Evolutionary conservation across 345 rosid genomes (phyloP), one percentile per base, ranked within the genome.

Genomic region (Gossypium longicalyx): DNA sequence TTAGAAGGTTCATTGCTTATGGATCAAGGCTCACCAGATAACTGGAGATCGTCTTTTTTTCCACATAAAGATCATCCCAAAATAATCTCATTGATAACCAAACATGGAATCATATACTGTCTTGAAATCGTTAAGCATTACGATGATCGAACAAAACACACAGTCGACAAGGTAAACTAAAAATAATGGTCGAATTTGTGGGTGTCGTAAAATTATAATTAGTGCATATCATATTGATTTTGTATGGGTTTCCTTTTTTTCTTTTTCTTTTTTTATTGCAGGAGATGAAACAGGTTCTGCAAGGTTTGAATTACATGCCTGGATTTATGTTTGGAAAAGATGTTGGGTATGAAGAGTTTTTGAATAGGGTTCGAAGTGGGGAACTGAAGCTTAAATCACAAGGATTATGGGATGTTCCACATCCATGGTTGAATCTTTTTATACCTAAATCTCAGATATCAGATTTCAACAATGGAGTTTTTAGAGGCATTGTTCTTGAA

Each of bases 341-440:
- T 61, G 88, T 82, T 44, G 57, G 78, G 23, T 83, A 87, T 29
- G 77, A 70, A 25, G 90, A 91, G 4, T 94, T 91, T 76, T 84
- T 94, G 77, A 78, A 93, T 77, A 87, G 98, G 80, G 98, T 93
- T 22, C 87, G 91, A 72, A 78, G 79, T 38, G 95, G 86, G 77
- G 96, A 94, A 80, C 71, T 78, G n/a, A 80, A 87, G 48, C 97
- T 94, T 34, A 81, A 82, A 44, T 75, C 88, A 12, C 83, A 83
- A 76, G 93, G 97, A 58, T 71, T 89, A 12, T 94, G 98, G 98
- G 91, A 94, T 43, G 98, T 94, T 83, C 97, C 98, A 67, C 98
- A 94, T 83, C 98, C 98, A 44, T 94, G 98, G 98, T 81, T 94
- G 45, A 94, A 92, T 67, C 82, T 94, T 1, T 92, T 94, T 22